Percentiles rank a stretch among this genome's conserved stretches.
phyloP scores from a whole-genome alignment of 2,329 filamentous ascomycete genomes.

The Beauveria brongniartii region DNA sequence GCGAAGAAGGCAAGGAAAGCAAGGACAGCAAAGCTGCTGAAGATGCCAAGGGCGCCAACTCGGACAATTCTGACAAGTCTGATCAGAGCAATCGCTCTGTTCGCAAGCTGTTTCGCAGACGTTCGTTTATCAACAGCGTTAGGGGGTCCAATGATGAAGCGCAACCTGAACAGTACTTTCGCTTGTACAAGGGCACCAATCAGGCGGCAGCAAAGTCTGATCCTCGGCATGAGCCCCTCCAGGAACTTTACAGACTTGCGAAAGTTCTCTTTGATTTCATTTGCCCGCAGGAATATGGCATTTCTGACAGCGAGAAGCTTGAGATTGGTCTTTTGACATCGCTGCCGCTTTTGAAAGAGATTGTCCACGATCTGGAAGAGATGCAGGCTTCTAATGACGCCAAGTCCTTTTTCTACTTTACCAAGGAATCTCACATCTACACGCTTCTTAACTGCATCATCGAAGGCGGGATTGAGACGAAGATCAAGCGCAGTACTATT shows the following conservation, averaged over 20 bases:
- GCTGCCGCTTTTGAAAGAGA: constrained; percentile 87
- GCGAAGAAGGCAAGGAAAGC: constrained; percentile 33
- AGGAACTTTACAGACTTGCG: constrained; percentile 85
- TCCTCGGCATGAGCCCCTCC: constrained; percentile 74
- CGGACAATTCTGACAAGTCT: constrained; percentile 27
- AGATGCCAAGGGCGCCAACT: constrained; percentile 24
- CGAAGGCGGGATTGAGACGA: constrained; percentile 92
- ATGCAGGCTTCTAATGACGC: constrained; percentile 91
- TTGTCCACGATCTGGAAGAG: constrained; percentile 93
- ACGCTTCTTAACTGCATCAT: constrained; percentile 96
- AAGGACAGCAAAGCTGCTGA: constrained; percentile 31
- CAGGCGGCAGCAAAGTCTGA: constrained; percentile 67
- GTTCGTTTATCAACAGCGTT: constrained; percentile 50
- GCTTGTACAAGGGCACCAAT: constrained; percentile 71
- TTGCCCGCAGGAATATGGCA: constrained; percentile 96
- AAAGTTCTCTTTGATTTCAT: constrained; percentile 98
- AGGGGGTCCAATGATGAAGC: constrained; percentile 46
- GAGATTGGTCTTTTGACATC: constrained; percentile 95
- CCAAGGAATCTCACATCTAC: constrained; percentile 98
- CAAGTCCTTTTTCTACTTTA: constrained; percentile 98
- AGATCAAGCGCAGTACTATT: constrained; percentile 91
- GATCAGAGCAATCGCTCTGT: constrained; percentile 30
- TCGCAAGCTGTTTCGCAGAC: constrained; percentile 47
- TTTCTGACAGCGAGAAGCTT: constrained; percentile 92
- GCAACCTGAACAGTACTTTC: constrained; percentile 71